phyloP scores from a whole-genome alignment of 108 stramenopile species.

The Nannochloropsis salina region DNA sequence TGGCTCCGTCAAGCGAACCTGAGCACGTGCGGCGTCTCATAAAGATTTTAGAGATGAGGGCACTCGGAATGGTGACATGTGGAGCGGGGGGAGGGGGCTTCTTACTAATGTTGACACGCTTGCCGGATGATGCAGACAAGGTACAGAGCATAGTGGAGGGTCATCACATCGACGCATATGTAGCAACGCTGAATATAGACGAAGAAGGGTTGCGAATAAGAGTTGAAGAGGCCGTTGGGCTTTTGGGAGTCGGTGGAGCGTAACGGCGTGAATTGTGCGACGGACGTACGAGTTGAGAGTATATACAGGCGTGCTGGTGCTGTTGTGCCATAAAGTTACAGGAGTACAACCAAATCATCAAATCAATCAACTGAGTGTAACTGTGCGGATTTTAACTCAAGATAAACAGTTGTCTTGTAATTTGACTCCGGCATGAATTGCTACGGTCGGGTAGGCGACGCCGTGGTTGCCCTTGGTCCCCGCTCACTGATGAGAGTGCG shows the following conservation, averaged over 20 bases:
- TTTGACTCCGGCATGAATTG: too few relatives aligned
- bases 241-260: neutral
- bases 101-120: constrained; percentile 54
- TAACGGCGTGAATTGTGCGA: neutral
- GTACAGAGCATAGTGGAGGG: neutral
- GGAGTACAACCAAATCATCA: too few relatives aligned
- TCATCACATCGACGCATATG: neutral
- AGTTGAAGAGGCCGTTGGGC: neutral
- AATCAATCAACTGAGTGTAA: too few relatives aligned
- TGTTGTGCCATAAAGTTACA: too few relatives aligned
- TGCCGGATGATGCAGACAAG: neutral
- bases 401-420: too few relatives aligned
- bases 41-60: constrained; percentile 49
- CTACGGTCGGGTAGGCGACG: too few relatives aligned
- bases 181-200: neutral
- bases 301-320: too few relatives aligned
- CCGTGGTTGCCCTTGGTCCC: too few relatives aligned
- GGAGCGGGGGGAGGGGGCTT: constrained; percentile 80
- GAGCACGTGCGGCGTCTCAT: constrained; percentile 58
- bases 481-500: too few relatives aligned
- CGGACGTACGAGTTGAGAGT: too few relatives aligned
- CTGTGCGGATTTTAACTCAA: too few relatives aligned
- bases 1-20: constrained; percentile 68
- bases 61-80: constrained; percentile 61
- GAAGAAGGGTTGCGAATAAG: neutral